phyloP scores from a whole-genome alignment of 164 flowering plant species.

The Annona squamosa region DNA sequence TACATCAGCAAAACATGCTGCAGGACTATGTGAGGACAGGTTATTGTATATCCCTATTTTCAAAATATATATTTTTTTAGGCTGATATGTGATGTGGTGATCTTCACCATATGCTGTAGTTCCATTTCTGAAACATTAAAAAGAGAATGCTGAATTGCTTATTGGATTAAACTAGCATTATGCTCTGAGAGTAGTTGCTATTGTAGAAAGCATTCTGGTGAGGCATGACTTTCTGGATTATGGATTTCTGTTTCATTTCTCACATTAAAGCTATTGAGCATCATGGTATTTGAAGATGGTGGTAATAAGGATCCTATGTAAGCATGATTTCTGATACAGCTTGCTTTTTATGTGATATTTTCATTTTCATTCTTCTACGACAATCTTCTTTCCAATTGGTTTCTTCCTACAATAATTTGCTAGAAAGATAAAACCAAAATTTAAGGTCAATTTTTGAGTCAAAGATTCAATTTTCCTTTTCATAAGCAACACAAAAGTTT shows the following conservation, averaged over 20 bases:
- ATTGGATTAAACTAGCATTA: not conserved
- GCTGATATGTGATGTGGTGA: not conserved
- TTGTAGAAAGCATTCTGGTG: not conserved
- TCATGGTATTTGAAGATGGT: too few relatives aligned
- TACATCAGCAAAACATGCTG: slow-evolving; percentile 98
- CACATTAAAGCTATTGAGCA: not conserved
- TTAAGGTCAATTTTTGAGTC: too few relatives aligned
- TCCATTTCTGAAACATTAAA: not conserved
- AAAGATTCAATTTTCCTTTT: too few relatives aligned
- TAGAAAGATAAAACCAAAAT: too few relatives aligned
- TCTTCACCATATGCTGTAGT: not conserved
- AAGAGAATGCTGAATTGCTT: not conserved
- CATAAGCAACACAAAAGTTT: too few relatives aligned
- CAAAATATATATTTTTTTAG: not conserved
- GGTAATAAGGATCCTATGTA: too few relatives aligned
- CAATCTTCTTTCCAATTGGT: too few relatives aligned
- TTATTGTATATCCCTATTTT: slow-evolving; percentile 24
- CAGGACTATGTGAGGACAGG: slow-evolving; percentile 99
- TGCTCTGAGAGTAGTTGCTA: not conserved
- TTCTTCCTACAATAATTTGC: too few relatives aligned
- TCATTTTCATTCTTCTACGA: too few relatives aligned
- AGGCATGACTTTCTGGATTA: not conserved
- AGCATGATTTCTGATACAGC: too few relatives aligned
- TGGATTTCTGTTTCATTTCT: not conserved
- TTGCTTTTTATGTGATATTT: too few relatives aligned